A percentile compares a stretch with the other conserved stretches of the same genome.
These are phyloP conservation scores for Strobilomyces confusus DNA, from an alignment of 768 basidiomycete species.

Conservation along the genomic window DNA sequence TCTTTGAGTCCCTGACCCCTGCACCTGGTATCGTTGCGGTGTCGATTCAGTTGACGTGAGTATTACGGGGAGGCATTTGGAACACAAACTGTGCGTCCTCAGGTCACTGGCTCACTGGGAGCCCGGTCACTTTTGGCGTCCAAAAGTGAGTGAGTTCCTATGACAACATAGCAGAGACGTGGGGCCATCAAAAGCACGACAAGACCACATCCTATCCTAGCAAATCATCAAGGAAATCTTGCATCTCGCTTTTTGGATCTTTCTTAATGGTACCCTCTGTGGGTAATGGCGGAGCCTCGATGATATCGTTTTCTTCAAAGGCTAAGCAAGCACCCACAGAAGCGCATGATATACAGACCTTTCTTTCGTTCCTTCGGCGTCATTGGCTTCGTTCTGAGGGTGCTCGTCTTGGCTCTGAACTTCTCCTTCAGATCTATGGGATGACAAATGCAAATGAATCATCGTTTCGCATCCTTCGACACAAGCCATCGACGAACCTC, in stretches of 20 bases:
- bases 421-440: conserved; percentile 53
- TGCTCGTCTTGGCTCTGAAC: conserved; percentile 53
- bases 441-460: background rate
- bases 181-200: background rate
- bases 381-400: conserved; percentile 38
- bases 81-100: too few species aligned
- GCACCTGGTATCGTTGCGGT: background rate
- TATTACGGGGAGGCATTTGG: too few species aligned
- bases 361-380: conserved; percentile 34
- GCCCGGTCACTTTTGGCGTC: background rate
- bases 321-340: background rate
- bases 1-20: background rate
- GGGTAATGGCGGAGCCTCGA: conserved; percentile 56
- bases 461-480: background rate
- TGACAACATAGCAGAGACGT: background rate
- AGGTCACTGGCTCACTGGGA: too few species aligned
- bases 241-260: conserved; percentile 54
- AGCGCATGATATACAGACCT: conserved; percentile 26
- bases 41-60: background rate
- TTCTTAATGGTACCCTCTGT: conserved; percentile 32
- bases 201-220: conserved; percentile 33
- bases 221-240: conserved; percentile 69
- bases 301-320: conserved; percentile 28
- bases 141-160: background rate
- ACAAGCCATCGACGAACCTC: conserved; percentile 45